Evolutionary conservation across 2,329 filamentous ascomycete species (phyloP).

Genomic region (Ascosphaera aggregata): DNA sequence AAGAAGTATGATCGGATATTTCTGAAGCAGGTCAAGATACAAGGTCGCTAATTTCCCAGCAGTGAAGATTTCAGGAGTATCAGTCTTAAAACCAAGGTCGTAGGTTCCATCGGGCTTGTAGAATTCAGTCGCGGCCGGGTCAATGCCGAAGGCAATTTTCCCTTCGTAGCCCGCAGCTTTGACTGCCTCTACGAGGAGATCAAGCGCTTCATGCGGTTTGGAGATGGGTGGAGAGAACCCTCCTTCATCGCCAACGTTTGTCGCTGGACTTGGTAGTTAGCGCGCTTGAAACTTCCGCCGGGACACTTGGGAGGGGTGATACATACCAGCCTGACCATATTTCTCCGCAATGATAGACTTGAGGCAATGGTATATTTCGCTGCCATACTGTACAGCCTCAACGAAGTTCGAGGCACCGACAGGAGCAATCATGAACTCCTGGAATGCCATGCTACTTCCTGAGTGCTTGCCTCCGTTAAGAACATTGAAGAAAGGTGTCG

Average conservation of each 20-base stretch:
- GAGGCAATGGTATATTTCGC: slow-evolving; percentile 96
- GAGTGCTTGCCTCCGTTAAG: slow-evolving; percentile 90
- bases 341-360: slow-evolving; percentile 97
- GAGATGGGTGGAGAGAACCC: slow-evolving; percentile 98
- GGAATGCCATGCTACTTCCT: slow-evolving; percentile 84
- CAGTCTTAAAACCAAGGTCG: slow-evolving; percentile 99
- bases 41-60: slow-evolving; percentile 90
- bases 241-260: slow-evolving; percentile 98
- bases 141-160: slow-evolving; percentile 96
- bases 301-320: too few species aligned
- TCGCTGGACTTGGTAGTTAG: too few species aligned
- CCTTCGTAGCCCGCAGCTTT: slow-evolving; percentile 89
- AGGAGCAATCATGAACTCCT: slow-evolving; percentile 91
- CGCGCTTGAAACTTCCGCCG: too few species aligned
- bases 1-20: slow-evolving; percentile 97
- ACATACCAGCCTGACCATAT: slow-evolving; percentile 95
- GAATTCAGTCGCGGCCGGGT: slow-evolving; percentile 97
- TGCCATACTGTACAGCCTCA: slow-evolving; percentile 87
- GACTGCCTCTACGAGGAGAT: slow-evolving; percentile 86
- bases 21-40: slow-evolving; percentile 69
- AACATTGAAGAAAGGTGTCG: slow-evolving; percentile 85
- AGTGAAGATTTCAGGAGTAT: slow-evolving; percentile 91
- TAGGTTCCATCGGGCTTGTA: slow-evolving; percentile 99
- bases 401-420: slow-evolving; percentile 69
- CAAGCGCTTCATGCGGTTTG: slow-evolving; percentile 93